Conservation (phyloP, 2,329 filamentous ascomycete genomes). For the Cordyceps pruinosa region DNA sequence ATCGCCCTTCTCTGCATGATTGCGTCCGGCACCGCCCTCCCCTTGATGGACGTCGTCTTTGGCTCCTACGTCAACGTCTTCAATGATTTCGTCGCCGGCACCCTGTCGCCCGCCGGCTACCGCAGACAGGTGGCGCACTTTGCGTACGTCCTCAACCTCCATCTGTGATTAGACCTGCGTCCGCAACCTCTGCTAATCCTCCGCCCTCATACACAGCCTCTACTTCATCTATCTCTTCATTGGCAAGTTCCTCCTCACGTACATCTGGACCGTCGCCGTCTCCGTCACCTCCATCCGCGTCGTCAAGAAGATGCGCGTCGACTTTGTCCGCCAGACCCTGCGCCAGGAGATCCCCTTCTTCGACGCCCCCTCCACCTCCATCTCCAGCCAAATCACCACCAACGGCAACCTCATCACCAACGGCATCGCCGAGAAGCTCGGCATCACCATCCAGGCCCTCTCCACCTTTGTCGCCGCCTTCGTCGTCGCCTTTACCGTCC, state of each 20-base stretch:
- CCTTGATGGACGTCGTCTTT: constrained; percentile 54
- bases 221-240: constrained; percentile 53
- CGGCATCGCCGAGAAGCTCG: constrained; percentile 40
- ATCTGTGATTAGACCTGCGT: background rate
- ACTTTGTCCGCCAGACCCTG: constrained; percentile 31
- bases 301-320: constrained; percentile 30
- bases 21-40: constrained; percentile 33
- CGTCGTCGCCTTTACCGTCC: constrained; percentile 32
- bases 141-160: constrained; percentile 27
- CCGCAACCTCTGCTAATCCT: background rate
- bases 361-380: constrained; percentile 38
- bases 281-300: constrained; percentile 32
- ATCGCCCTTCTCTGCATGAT: constrained; percentile 31
- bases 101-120: constrained; percentile 39
- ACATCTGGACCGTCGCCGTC: constrained; percentile 42
- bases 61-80: constrained; percentile 49
- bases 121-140: constrained; percentile 40
- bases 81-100: constrained; percentile 45
- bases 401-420: constrained; percentile 40
- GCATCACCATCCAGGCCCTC: constrained; percentile 32
- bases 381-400: constrained; percentile 40
- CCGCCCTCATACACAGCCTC: constrained; percentile 28
- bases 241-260: constrained; percentile 46
- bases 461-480: constrained; percentile 35
- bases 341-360: constrained; percentile 51